These are phyloP conservation scores for Pythium sp. DNA, from an alignment of 352 stramenopile species.

Conservation along the genomic window DNA sequence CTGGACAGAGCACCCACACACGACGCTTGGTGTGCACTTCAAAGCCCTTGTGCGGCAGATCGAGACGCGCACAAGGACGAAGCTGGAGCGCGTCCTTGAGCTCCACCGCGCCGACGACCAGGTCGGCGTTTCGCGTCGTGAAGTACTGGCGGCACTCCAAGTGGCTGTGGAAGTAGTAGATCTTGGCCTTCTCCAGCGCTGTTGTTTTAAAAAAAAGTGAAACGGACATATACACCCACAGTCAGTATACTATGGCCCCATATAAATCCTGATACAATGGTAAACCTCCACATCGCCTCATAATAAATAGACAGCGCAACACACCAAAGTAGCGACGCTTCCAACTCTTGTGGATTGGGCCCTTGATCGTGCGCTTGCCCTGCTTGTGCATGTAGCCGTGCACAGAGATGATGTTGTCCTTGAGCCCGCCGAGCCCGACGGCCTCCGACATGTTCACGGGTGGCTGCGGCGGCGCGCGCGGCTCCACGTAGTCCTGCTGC, in stretches of 20 bases:
- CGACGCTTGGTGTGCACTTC: slow-evolving; percentile 78
- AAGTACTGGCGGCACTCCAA: slow-evolving; percentile 87
- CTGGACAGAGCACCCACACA: slow-evolving; percentile 83
- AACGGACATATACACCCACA: slow-evolving; percentile 23
- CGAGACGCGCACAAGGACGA: slow-evolving; percentile 66
- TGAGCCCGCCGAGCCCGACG: slow-evolving; percentile 30
- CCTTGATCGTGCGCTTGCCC: slow-evolving; percentile 85
- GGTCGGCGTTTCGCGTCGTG: slow-evolving; percentile 74
- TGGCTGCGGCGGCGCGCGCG: slow-evolving; percentile 52
- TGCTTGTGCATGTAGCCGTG: slow-evolving; percentile 90
- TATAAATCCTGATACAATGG: no score
- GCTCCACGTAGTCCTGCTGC: slow-evolving; percentile 59
- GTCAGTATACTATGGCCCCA: no score
- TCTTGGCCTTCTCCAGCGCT: slow-evolving; percentile 83
- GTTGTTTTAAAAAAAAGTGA: slow-evolving; percentile 1
- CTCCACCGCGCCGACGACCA: slow-evolving; percentile 79
- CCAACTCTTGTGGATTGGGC: slow-evolving; percentile 85
- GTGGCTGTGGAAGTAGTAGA: slow-evolving; percentile 88
- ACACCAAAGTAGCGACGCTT: slow-evolving; percentile 79
- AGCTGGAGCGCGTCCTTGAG: slow-evolving; percentile 86
- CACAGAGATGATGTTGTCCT: slow-evolving; percentile 87
- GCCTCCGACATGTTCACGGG: slow-evolving; percentile 54
- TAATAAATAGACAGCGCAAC: slow-evolving; percentile 30
- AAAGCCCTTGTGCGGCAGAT: slow-evolving; percentile 80
- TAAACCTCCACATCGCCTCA: no score